Conservation (phyloP, 345 rosid species). For the Toxicodendron radicans region DNA sequence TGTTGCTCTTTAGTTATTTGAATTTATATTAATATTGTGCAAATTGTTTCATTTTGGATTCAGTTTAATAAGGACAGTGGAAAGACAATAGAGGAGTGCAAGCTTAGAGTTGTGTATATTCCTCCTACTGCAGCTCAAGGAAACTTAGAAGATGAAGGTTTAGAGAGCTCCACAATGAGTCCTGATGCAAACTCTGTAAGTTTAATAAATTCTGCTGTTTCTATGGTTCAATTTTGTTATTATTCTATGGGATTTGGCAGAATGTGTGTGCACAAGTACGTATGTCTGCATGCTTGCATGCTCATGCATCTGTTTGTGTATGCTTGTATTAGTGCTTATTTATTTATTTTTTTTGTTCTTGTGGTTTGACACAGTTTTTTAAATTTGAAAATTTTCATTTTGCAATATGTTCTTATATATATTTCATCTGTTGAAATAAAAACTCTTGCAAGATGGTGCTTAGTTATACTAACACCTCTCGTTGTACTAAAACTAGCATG, state of each 20-base stretch:
- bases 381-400: background rate
- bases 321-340: background rate
- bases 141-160: constrained; percentile 50
- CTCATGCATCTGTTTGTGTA: background rate
- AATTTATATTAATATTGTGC: constrained; percentile 3
- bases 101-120: constrained; percentile 75
- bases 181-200: constrained; percentile 69
- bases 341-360: background rate
- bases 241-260: background rate
- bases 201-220: constrained; percentile 16
- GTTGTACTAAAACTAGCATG: background rate
- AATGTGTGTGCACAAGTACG: background rate
- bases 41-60: constrained; percentile 15
- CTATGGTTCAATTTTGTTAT: background rate
- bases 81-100: constrained; percentile 68
- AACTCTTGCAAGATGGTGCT: background rate
- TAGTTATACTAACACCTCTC: background rate
- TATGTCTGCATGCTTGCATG: constrained; percentile 5
- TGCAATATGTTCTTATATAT: background rate
- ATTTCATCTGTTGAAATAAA: background rate
- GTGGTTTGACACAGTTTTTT: background rate
- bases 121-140: constrained; percentile 55
- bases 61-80: constrained; percentile 84
- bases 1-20: background rate
- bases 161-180: constrained; percentile 43